These are phyloP conservation scores for Arabidopsis lyrata DNA, from an alignment of 441 rosid species.

Conservation along the genomic window DNA sequence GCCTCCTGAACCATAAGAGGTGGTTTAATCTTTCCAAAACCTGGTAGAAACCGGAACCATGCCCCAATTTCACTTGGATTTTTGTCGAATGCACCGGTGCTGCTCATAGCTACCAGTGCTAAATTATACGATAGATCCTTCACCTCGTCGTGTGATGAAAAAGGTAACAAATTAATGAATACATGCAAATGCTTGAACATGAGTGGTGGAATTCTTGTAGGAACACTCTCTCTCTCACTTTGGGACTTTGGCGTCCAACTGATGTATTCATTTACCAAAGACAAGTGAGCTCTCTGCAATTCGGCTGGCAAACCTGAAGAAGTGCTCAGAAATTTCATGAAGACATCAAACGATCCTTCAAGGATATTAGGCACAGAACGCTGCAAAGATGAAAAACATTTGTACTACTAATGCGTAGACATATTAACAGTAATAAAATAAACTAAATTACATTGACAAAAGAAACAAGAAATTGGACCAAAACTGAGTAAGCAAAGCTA, in stretches of 20 bases:
- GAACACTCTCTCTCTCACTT: constrained; percentile 47
- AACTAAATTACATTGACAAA: constrained; percentile 1
- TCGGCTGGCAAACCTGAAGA: constrained; percentile 61
- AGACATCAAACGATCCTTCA: constrained; percentile 91
- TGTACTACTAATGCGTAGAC: constrained; percentile 10
- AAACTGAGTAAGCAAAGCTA: constrained; percentile 3
- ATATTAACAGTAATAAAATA: constrained; percentile 14
- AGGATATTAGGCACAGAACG: constrained; percentile 63
- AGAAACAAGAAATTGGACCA: constrained; percentile 5
- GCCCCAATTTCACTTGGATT: constrained; percentile 67
- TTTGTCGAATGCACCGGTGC: constrained; percentile 94
- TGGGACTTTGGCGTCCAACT: constrained; percentile 57
- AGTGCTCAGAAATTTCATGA: constrained; percentile 64
- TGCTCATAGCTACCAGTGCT: constrained; percentile 79
- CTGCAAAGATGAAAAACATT: constrained; percentile 60
- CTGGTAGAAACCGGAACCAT: constrained; percentile 85
- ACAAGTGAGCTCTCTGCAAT: constrained; percentile 68
- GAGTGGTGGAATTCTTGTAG: constrained; percentile 59
- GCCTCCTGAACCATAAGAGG: constrained; percentile 57
- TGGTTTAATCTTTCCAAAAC: constrained; percentile 49
- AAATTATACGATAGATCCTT: constrained; percentile 69
- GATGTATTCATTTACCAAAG: constrained; percentile 71
- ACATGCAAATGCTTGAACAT: constrained; percentile 84
- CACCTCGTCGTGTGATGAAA: constrained; percentile 60
- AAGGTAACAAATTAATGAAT: constrained; percentile 66